Conservation (phyloP, 352 stramenopile species). For the Phytophthora meadii region DNA sequence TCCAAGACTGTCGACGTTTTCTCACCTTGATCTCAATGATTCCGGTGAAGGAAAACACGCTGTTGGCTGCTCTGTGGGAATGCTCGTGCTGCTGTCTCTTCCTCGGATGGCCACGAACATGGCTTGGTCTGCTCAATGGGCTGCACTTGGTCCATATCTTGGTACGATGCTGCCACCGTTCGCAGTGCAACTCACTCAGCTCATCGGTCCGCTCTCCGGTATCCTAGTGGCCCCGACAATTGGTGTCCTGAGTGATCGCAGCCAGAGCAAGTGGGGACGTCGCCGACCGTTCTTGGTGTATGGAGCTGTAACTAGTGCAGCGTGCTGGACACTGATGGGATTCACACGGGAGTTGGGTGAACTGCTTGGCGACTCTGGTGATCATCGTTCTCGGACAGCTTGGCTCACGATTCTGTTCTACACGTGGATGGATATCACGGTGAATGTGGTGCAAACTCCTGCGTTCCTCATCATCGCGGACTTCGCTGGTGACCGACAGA, state of each 20-base stretch:
- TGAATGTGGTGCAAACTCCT: conserved; percentile 81
- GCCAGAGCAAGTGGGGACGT: conserved; percentile 58
- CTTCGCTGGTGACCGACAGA: conserved; percentile 78
- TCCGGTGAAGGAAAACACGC: conserved; percentile 30
- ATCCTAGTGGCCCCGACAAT: conserved; percentile 76
- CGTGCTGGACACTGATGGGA: conserved; percentile 77
- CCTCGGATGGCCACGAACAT: conserved; percentile 82
- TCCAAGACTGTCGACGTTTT: conserved; percentile 42
- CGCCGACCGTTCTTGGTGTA: conserved; percentile 71
- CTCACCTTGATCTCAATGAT: conserved; percentile 39
- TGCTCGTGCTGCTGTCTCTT: conserved; percentile 74
- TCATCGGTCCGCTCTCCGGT: conserved; percentile 74
- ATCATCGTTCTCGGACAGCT: conserved; percentile 57
- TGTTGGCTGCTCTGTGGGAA: conserved; percentile 60
- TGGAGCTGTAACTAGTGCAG: conserved; percentile 63
- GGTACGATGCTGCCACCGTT: conserved; percentile 68
- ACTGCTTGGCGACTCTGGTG: conserved; percentile 56
- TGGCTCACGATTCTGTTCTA: conserved; percentile 78
- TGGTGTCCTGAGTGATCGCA: conserved; percentile 74
- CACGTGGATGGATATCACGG: conserved; percentile 85
- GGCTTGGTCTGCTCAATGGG: conserved; percentile 83
- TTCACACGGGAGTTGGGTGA: conserved; percentile 73
- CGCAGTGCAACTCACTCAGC: conserved; percentile 77
- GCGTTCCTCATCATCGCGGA: conserved; percentile 78
- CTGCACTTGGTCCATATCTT: conserved; percentile 71